Percentiles rank a stretch among this genome's conserved stretches.
Conservation (phyloP, 2,329 filamentous ascomycete species). For the Aspergillus sp. region DNA sequence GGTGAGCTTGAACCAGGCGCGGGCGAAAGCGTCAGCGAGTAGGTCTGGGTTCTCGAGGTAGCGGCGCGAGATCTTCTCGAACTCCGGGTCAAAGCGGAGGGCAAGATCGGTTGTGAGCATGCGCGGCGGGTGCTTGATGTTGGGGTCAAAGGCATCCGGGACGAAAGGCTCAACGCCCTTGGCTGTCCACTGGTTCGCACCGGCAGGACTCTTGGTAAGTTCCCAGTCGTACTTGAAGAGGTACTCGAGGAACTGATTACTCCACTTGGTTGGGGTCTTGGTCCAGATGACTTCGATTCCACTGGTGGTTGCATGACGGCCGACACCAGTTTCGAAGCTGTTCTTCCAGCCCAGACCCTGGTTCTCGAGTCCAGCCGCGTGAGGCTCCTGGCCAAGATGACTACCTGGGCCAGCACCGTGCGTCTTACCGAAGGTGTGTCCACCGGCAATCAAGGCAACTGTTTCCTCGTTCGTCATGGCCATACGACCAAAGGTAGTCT, state of each 20-base stretch:
- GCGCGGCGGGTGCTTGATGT: conserved; percentile 70
- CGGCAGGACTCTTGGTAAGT: conserved; percentile 71
- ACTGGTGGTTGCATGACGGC: conserved; percentile 71
- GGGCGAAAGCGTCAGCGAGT: conserved; percentile 67
- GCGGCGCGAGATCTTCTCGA: conserved; percentile 72
- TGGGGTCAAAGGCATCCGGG: conserved; percentile 68
- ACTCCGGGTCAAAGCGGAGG: conserved; percentile 68
- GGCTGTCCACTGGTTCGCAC: conserved; percentile 75
- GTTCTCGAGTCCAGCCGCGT: conserved; percentile 61
- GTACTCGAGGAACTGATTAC: conserved; percentile 71
- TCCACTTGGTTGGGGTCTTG: conserved; percentile 73
- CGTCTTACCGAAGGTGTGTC: conserved; percentile 78
- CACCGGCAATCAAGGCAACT: conserved; percentile 74
- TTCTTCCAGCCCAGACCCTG: conserved; percentile 75
- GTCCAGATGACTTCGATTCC: conserved; percentile 81
- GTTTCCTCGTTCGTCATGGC: conserved; percentile 83
- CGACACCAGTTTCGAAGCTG: conserved; percentile 64
- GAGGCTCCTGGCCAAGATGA: conserved; percentile 68
- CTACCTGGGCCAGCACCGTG: conserved; percentile 68
- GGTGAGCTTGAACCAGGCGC: conserved; percentile 80
- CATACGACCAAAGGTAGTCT: conserved; percentile 74
- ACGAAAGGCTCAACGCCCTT: conserved; percentile 67
- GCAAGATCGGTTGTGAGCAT: conserved; percentile 78
- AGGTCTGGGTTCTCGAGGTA: conserved; percentile 69
- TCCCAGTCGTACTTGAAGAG: conserved; percentile 80